A percentile compares a stretch with the other conserved stretches of the same genome.
Evolutionary conservation across 352 stramenopile species (phyloP).

Genomic region (Globisporangium lucens): DNA sequence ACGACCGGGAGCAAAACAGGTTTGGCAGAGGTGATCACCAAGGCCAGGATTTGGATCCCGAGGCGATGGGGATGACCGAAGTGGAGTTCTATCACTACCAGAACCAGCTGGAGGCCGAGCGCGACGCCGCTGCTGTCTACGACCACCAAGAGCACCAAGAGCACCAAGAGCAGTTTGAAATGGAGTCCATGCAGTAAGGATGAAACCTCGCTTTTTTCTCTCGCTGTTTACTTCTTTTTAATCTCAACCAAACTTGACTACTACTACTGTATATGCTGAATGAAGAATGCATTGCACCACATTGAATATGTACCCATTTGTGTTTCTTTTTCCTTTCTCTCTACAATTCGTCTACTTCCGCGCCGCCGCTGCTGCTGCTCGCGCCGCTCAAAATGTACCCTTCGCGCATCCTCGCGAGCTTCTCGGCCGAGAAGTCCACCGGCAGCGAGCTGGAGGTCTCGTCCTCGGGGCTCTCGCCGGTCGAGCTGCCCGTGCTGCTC

Average conservation of each 20-base stretch:
- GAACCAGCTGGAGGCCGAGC: conserved; percentile 12
- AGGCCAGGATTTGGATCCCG: not conserved
- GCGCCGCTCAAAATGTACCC: conserved; percentile 56
- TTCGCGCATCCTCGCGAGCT: conserved; percentile 37
- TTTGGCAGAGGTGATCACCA: conserved; percentile 3
- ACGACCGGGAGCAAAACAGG: conserved; percentile 3
- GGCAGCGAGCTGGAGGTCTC: conserved; percentile 12
- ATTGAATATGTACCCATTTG: not conserved
- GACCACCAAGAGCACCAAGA: conserved; percentile 11
- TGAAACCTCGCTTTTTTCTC: not conserved
- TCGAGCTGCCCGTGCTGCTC: conserved; percentile 13
- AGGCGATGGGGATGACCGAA: conserved; percentile 9
- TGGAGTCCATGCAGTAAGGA: conserved; percentile 17
- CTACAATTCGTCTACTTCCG: conserved; percentile 15
- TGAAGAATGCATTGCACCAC: not conserved
- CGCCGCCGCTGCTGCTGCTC: conserved; percentile 53
- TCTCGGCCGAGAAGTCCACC: conserved; percentile 17
- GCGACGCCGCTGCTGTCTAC: conserved; percentile 8
- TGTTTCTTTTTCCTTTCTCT: not conserved
- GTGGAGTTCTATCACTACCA: conserved; percentile 9
- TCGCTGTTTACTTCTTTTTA: not conserved
- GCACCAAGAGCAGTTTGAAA: conserved; percentile 12
- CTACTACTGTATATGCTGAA: not conserved
- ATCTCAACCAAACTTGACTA: not conserved
- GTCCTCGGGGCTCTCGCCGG: conserved; percentile 19